Percentiles rank a stretch among this genome's conserved stretches.
These are phyloP conservation scores for Rhizophora apiculata DNA, from an alignment of 345 rosid genomes.

Conservation along the genomic window DNA sequence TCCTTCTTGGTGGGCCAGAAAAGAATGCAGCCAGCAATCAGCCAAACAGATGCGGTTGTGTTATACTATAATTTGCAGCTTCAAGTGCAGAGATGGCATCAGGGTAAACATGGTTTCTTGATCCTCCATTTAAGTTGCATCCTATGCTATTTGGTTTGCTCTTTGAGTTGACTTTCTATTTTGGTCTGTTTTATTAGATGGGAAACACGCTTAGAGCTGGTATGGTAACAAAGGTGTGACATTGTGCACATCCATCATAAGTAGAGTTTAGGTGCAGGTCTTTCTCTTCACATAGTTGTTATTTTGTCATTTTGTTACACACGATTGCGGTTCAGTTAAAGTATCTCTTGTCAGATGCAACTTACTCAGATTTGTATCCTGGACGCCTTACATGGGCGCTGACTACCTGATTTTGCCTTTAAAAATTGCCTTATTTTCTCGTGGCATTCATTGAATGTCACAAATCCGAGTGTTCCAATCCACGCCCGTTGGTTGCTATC, in stretches of 20 bases:
- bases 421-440: background rate
- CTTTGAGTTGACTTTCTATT: conserved; percentile 2
- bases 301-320: conserved; percentile 23
- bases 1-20: conserved; percentile 46
- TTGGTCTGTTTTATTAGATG: too few relatives aligned
- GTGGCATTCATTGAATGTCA: too few relatives aligned
- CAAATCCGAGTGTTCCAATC: background rate
- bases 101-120: conserved; percentile 25
- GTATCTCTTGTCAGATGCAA: conserved; percentile 28
- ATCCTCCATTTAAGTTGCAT: background rate
- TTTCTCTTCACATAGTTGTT: conserved; percentile 18
- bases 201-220: conserved; percentile 17
- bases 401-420: conserved; percentile 1
- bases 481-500: conserved; percentile 14
- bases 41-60: conserved; percentile 79
- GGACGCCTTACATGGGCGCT: conserved; percentile 7
- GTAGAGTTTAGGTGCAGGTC: conserved; percentile 17
- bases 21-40: conserved; percentile 56
- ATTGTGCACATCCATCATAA: conserved; percentile 7
- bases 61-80: conserved; percentile 52
- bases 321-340: conserved; percentile 22
- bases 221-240: background rate
- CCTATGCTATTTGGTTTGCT: background rate
- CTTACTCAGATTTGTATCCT: conserved; percentile 13
- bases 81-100: conserved; percentile 12